Conservation (phyloP, 768 basidiomycete genomes). For the Mycena rosella region DNA sequence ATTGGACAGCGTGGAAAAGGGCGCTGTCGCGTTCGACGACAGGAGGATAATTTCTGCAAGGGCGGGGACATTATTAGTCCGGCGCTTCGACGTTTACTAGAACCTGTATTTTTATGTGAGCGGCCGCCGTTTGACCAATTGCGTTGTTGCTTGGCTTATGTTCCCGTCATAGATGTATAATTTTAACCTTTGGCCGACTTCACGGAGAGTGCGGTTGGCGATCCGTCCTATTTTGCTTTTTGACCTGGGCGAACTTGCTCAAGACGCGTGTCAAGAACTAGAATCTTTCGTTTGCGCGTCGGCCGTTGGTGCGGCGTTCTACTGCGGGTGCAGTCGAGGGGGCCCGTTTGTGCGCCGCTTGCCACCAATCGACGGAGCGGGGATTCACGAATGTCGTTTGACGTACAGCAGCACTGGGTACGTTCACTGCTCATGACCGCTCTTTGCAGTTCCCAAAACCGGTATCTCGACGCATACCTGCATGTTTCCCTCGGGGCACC, state of each 20-base stretch:
- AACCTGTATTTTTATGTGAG: constrained; percentile 19
- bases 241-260: not conserved
- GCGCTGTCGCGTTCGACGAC: constrained; percentile 79
- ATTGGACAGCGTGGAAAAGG: constrained; percentile 43
- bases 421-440: constrained; percentile 8
- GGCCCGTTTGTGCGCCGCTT: constrained; percentile 1
- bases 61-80: constrained; percentile 39
- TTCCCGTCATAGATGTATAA: constrained; percentile 22
- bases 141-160: not conserved
- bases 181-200: not conserved
- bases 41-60: constrained; percentile 72
- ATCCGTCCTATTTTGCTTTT: constrained; percentile 11
- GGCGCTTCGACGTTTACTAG: constrained; percentile 35
- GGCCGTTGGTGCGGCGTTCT: constrained; percentile 5
- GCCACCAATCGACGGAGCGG: constrained; percentile 6
- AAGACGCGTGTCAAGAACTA: not conserved
- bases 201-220: constrained; percentile 22
- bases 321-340: not conserved
- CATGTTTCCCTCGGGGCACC: not conserved
- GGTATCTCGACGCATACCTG: constrained; percentile 5
- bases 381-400: constrained; percentile 28
- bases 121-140: not conserved
- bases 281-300: constrained; percentile 2
- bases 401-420: constrained; percentile 8
- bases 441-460: constrained; percentile 5